Base-by-base conservation (phyloP, 805 yeast genomes). In the Pichia exigua region DNA sequence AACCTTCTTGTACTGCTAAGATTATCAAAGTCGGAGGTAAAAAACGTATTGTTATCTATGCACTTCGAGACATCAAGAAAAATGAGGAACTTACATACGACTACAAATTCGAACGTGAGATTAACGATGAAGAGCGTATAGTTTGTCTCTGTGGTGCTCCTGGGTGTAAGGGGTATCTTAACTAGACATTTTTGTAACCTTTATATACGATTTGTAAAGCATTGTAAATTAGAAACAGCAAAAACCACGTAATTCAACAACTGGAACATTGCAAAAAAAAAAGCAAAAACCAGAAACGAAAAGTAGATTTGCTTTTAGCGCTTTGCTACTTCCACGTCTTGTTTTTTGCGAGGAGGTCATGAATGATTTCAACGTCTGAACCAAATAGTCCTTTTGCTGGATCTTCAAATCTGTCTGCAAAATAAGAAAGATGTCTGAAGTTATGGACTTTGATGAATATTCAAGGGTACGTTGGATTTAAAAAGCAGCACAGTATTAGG, bases 1-100 rank as follows among this genome's bases (percentile, higher is more conserved):
- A 85, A 49, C 99, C 99, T 1, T 90, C 96, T 59, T 94, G 99
- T 70, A 90, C 96, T 0, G 98, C 99, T 1, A 92, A 91, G 64
- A 90, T 94, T 62, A 91, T 91, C 61, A 89, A 89, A 66, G 97
- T 90, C 41, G 97, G 90, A 53, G 97, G 97, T 4, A 84, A 79
- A 61, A 89, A 88, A 69, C 77, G 98, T 66, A 92, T 94, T 71
- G 98, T 91, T 49, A 90, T 94, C 30, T 94, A 92, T 67, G 97
- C 99, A 0, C 71, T 88, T 57, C 72, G 95, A 46, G 97, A 92
- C 64, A 85, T 94, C 53, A 87, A 75, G 4, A 86, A 94, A 6
- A 88, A 89, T 66, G 95, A 85, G 64, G 99, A 94, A 64, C 73
- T 94, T 61, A 94, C 99, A 0, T 94, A 94, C 61, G 98, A 94